Percentiles rank a stretch among this genome's conserved stretches.
Conservation (phyloP, 352 stramenopile species). For the Phytophthora agathidicida region DNA sequence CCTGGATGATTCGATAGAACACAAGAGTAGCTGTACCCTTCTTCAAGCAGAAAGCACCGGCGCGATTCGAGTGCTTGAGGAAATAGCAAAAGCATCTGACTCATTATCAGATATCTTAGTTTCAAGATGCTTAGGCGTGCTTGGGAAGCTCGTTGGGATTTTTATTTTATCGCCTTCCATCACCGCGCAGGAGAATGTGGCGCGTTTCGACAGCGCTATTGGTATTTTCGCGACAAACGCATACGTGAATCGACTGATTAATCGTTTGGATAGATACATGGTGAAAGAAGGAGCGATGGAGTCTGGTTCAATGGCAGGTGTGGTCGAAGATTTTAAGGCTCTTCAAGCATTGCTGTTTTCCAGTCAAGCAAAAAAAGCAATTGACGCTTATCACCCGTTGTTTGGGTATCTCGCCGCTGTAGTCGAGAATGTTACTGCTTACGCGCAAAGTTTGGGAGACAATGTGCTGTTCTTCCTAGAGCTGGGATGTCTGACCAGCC, state of each 20-base stretch:
- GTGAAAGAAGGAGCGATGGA: neutral
- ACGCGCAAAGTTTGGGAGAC: neutral
- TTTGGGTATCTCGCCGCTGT: slow-evolving; percentile 22
- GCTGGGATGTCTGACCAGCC: slow-evolving; percentile 27
- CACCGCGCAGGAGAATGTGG: slow-evolving; percentile 2
- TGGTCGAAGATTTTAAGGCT: slow-evolving; percentile 25
- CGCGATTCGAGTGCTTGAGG: slow-evolving; percentile 23
- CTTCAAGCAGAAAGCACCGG: slow-evolving; percentile 16
- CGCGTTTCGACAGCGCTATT: slow-evolving; percentile 17
- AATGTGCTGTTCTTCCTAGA: slow-evolving; percentile 16
- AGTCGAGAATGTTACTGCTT: slow-evolving; percentile 2
- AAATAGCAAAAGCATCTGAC: slow-evolving; percentile 14
- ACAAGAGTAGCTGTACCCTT: slow-evolving; percentile 15
- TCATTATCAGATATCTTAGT: slow-evolving; percentile 20
- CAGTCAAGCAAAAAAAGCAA: slow-evolving; percentile 19
- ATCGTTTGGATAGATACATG: slow-evolving; percentile 8
- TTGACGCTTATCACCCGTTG: slow-evolving; percentile 20
- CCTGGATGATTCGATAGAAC: slow-evolving; percentile 20
- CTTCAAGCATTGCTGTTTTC: slow-evolving; percentile 31
- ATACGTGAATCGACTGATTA: slow-evolving; percentile 17
- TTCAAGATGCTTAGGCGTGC: slow-evolving; percentile 21
- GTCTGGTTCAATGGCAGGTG: neutral
- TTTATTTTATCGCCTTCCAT: slow-evolving; percentile 23
- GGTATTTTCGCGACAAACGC: slow-evolving; percentile 6
- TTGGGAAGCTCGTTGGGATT: slow-evolving; percentile 21